Conservation (phyloP, 257 asterid genomes). For the Primulina tabacum region DNA sequence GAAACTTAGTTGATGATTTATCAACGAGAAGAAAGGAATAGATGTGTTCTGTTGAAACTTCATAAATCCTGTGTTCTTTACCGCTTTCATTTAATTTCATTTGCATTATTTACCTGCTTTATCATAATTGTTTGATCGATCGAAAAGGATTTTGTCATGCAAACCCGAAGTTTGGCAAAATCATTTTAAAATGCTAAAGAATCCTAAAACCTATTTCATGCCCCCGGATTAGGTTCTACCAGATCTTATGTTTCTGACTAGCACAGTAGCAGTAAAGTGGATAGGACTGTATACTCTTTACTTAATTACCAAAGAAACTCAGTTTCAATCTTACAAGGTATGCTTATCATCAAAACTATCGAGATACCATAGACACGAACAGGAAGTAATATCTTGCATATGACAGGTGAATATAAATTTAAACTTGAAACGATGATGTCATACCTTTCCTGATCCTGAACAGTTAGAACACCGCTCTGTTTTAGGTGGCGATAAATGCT, state of each 20-base stretch:
- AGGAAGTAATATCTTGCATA: neutral
- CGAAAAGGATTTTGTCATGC: neutral
- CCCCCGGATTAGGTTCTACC: neutral
- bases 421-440: conserved; percentile 18
- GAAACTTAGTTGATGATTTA: neutral
- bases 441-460: conserved; percentile 94
- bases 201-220: neutral
- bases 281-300: neutral
- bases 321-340: neutral
- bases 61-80: neutral
- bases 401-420: neutral
- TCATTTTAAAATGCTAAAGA: neutral
- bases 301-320: neutral
- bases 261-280: too few relatives aligned
- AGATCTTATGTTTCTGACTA: neutral
- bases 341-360: neutral
- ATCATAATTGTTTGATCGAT: neutral
- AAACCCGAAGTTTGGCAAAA: neutral
- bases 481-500: conserved; percentile 61
- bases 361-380: neutral
- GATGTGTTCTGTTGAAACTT: neutral
- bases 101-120: neutral
- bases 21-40: too few relatives aligned
- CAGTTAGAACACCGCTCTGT: conserved; percentile 87
- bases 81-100: neutral